Conservation (phyloP, 164 flowering plant genomes). For the Berberis vulgaris region DNA sequence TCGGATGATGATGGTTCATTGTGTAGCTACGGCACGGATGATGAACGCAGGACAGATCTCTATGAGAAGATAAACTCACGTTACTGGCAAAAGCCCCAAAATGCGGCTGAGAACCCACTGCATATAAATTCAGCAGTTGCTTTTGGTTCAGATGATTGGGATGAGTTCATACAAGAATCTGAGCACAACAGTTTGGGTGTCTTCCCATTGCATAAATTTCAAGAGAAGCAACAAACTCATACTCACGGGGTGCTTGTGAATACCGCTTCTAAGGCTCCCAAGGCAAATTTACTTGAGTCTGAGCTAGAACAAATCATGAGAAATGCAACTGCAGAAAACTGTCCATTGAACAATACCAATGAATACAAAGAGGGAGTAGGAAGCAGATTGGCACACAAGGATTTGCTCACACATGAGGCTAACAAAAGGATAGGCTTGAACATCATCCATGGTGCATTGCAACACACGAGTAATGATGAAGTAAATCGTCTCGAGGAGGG, state of each 20-base stretch:
- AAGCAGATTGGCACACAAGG: constrained; percentile 18
- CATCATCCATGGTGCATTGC: constrained; percentile 10
- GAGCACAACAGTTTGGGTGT: constrained; percentile 16
- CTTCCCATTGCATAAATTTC: constrained; percentile 11
- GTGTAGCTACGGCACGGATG: constrained; percentile 44
- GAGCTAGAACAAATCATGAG: constrained; percentile 18
- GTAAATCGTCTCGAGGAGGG: constrained; percentile 8
- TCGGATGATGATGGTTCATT: constrained; percentile 71
- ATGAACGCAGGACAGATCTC: constrained; percentile 24
- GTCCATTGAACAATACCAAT: constrained; percentile 13
- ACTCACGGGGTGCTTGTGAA: constrained; percentile 6
- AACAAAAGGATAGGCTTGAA: constrained; percentile 12
- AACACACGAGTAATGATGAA: constrained; percentile 11
- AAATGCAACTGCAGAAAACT: constrained; percentile 11
- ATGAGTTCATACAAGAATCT: constrained; percentile 51
- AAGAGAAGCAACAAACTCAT: constrained; percentile 10
- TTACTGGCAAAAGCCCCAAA: constrained; percentile 11
- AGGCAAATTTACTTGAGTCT: constrained; percentile 3
- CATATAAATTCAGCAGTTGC: constrained; percentile 56
- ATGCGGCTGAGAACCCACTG: constrained; percentile 35
- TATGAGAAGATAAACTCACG: constrained; percentile 13
- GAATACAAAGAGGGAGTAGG: constrained; percentile 15
- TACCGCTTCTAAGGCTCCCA: constrained; percentile 1
- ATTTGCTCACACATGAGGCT: constrained; percentile 11
- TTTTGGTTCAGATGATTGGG: constrained; percentile 85